These are phyloP conservation scores for Xylaria venustula DNA, from an alignment of 495 filamentous ascomycete genomes.

Conservation along the genomic window DNA sequence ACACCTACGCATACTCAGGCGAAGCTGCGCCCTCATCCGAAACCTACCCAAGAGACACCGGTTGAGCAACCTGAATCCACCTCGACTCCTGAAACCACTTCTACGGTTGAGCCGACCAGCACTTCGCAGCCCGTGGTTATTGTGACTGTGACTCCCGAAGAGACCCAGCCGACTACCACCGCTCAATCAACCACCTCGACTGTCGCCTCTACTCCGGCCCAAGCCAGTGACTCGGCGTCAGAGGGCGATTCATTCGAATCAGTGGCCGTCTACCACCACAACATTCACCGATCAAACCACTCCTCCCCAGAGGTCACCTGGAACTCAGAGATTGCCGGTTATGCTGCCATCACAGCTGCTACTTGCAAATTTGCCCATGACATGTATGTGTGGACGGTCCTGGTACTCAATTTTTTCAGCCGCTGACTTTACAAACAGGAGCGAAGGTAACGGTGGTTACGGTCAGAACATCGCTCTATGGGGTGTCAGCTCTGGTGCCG, in stretches of 20 bases:
- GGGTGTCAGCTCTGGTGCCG: conserved; percentile 28
- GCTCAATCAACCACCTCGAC: neutral
- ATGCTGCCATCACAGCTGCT: conserved; percentile 48
- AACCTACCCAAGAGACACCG: conserved; percentile 18
- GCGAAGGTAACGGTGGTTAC: conserved; percentile 61
- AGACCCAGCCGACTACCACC: conserved; percentile 10
- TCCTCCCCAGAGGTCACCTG: conserved; percentile 63
- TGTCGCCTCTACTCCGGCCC: conserved; percentile 11
- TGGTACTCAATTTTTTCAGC: neutral
- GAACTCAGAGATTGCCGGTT: conserved; percentile 59
- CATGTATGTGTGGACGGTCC: conserved; percentile 55
- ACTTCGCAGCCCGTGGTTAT: conserved; percentile 6
- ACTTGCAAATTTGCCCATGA: conserved; percentile 74
- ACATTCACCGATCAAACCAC: conserved; percentile 83
- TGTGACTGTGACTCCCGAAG: conserved; percentile 25
- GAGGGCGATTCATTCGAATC: conserved; percentile 42
- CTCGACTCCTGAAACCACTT: neutral
- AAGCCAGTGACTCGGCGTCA: conserved; percentile 8
- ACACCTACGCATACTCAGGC: no score
- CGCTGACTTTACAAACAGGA: conserved; percentile 27
- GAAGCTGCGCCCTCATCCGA: neutral
- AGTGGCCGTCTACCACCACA: conserved; percentile 69
- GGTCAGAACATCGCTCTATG: conserved; percentile 80
- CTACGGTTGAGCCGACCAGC: neutral
- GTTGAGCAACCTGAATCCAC: neutral